Percentiles rank a stretch among this genome's conserved stretches.
Conservation (phyloP, 1,139 yeast genomes). For the Nematodospora anomalae region DNA sequence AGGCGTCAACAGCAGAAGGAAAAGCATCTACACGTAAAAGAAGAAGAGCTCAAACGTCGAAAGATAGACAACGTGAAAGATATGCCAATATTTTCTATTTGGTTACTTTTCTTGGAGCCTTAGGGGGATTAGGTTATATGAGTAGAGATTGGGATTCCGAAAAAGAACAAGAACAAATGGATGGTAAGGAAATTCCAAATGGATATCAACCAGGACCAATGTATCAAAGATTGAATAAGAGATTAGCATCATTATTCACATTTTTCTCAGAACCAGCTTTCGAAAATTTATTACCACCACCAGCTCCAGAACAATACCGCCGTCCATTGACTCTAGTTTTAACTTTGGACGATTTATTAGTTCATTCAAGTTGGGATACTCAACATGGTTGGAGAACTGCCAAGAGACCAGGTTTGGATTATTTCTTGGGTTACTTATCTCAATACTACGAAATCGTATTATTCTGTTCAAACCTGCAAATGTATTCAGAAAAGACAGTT, state of each 20-base stretch:
- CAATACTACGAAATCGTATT: constrained; percentile 95
- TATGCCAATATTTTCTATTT: constrained; percentile 70
- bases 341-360: constrained; percentile 83
- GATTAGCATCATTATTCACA: constrained; percentile 74
- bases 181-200: constrained; percentile 54
- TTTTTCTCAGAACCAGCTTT: constrained; percentile 93
- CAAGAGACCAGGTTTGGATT: constrained; percentile 97
- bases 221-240: constrained; percentile 65
- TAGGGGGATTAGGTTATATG: constrained; percentile 72
- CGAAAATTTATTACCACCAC: constrained; percentile 84
- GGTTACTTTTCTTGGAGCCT: constrained; percentile 56
- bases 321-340: constrained; percentile 89
- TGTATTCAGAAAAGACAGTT: constrained; percentile 81
- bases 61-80: constrained; percentile 53
- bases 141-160: constrained; percentile 86
- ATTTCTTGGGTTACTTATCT: constrained; percentile 89
- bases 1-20: constrained; percentile 10
- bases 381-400: constrained; percentile 98
- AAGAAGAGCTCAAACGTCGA: constrained; percentile 63
- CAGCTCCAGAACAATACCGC: constrained; percentile 89
- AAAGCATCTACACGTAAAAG: constrained; percentile 39
- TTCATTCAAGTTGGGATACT: constrained; percentile 91
- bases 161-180: constrained; percentile 58
- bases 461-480: constrained; percentile 82
- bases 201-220: constrained; percentile 71